These are phyloP conservation scores for Pythium rhizo-oryzae DNA, from an alignment of 352 stramenopile genomes.

Conservation along the genomic window DNA sequence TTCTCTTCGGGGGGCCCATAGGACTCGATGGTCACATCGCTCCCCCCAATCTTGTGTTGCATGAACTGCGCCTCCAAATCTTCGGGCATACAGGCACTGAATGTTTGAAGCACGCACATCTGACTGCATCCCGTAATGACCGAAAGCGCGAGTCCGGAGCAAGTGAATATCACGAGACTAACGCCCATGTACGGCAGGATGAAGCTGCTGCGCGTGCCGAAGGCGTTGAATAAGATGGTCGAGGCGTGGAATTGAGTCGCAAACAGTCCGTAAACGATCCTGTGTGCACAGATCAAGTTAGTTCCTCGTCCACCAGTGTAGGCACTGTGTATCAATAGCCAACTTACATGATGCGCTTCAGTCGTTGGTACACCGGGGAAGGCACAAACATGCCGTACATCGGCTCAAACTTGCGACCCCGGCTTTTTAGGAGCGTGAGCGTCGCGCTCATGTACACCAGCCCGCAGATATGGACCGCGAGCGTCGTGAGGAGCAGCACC, in stretches of 20 bases:
- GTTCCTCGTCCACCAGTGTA: neutral
- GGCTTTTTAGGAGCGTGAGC: conserved; percentile 48
- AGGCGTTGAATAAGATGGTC: neutral
- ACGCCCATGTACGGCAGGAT: conserved; percentile 16
- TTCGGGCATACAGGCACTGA: conserved; percentile 10
- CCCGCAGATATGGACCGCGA: conserved; percentile 28
- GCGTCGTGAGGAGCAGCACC: too few relatives aligned
- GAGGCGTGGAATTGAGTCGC: conserved; percentile 57
- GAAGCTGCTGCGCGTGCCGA: too few relatives aligned
- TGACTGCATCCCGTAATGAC: conserved; percentile 24
- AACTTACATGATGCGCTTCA: conserved; percentile 69
- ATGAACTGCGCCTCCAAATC: conserved; percentile 24
- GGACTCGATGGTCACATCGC: conserved; percentile 5
- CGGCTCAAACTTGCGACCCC: conserved; percentile 63
- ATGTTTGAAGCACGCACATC: conserved; percentile 20
- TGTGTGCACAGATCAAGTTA: conserved; percentile 8
- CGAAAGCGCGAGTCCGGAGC: conserved; percentile 11
- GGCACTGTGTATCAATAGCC: neutral
- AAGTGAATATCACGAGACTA: conserved; percentile 18
- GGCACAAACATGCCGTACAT: conserved; percentile 64
- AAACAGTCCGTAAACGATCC: conserved; percentile 62
- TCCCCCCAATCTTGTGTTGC: neutral
- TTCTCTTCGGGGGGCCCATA: conserved; percentile 3
- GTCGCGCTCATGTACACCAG: conserved; percentile 56
- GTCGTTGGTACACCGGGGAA: conserved; percentile 68